Evolutionary conservation across 306 rosid species (phyloP).

Genomic region (Medicago lupulina): DNA sequence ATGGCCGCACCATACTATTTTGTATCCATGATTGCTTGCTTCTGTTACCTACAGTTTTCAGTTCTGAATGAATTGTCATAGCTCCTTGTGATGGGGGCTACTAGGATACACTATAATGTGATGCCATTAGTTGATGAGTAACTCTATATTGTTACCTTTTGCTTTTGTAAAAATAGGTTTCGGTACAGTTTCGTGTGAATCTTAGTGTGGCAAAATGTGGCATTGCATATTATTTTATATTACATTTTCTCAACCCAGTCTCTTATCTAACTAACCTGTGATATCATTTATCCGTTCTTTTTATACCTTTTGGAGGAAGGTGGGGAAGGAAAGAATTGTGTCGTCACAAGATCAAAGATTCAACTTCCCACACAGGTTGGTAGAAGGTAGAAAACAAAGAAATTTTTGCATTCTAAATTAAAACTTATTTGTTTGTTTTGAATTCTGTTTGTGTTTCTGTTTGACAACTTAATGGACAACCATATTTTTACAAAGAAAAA

Average conservation of each 20-base stretch:
- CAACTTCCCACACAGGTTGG: not conserved
- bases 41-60: not conserved
- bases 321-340: not conserved
- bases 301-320: slow-evolving; percentile 16
- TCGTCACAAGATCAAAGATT: not conserved
- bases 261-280: not conserved
- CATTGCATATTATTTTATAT: not conserved
- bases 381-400: not conserved
- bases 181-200: not conserved
- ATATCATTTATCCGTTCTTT: not conserved
- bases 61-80: not conserved
- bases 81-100: not conserved
- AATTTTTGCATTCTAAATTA: not conserved
- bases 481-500: no score
- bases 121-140: not conserved
- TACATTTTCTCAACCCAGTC: not conserved
- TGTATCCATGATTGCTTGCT: not conserved
- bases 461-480: no score
- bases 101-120: not conserved
- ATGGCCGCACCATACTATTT: not conserved
- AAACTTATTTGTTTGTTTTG: slow-evolving; percentile 11
- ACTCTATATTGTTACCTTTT: no score
- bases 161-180: not conserved
- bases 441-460: not conserved
- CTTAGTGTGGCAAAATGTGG: slow-evolving; percentile 17